A percentile compares a stretch with the other conserved stretches of the same genome.
Conservation (phyloP, 768 basidiomycete genomes). For the Boletus rubroflammeus region DNA sequence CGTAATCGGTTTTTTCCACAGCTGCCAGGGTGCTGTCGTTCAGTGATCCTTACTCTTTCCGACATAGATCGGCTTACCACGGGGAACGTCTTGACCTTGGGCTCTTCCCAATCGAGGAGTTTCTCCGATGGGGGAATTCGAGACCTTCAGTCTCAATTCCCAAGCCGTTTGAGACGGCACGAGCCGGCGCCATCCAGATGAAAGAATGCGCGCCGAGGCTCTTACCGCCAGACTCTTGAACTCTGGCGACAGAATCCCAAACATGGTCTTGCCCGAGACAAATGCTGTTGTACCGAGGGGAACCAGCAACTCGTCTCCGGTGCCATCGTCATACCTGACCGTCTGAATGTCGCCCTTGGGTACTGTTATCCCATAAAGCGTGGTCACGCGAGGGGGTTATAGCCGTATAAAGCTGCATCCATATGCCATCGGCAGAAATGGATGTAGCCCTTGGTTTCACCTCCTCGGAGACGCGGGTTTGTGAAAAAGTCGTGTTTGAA, state of each 20-base stretch:
- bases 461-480: conserved; percentile 67
- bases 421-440: conserved; percentile 93
- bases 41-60: background rate
- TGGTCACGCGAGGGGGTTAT: conserved; percentile 82
- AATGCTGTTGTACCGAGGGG: conserved; percentile 88
- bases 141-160: conserved; percentile 78
- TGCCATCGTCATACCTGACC: conserved; percentile 80
- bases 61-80: conserved; percentile 37
- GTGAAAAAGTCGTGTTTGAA: no score
- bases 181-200: conserved; percentile 84
- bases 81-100: conserved; percentile 68
- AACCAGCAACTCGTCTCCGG: conserved; percentile 76
- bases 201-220: conserved; percentile 75
- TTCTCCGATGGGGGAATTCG: conserved; percentile 62
- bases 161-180: conserved; percentile 70
- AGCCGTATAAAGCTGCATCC: conserved; percentile 79
- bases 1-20: conserved; percentile 93
- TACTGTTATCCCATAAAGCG: conserved; percentile 75
- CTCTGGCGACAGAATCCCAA: conserved; percentile 66
- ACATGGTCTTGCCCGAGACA: conserved; percentile 80
- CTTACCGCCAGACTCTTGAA: conserved; percentile 81
- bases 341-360: conserved; percentile 64
- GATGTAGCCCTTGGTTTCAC: conserved; percentile 71
- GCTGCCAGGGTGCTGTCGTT: conserved; percentile 34
- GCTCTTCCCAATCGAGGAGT: conserved; percentile 78